Evolutionary conservation across 1,284 basidiomycete genomes (phyloP).

Genomic region (Amylostereum areolatum): DNA sequence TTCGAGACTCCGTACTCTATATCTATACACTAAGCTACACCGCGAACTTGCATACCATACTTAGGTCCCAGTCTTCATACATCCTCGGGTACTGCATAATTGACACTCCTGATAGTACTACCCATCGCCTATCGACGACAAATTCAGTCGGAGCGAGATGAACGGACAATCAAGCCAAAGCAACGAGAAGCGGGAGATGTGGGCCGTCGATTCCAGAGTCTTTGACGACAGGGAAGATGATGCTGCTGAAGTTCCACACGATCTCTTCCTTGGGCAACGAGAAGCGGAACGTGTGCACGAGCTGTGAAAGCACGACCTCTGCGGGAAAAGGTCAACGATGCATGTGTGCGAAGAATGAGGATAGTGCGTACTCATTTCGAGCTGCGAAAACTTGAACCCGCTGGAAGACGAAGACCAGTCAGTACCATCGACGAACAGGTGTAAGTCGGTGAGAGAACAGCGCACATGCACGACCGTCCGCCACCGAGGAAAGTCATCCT

Average conservation of each 20-base stretch:
- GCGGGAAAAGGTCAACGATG: not conserved
- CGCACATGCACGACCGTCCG: constrained; percentile 26
- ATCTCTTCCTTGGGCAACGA: not conserved
- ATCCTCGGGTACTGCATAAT: no score
- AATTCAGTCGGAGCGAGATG: no score
- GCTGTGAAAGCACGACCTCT: constrained; percentile 4
- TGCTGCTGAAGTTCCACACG: not conserved
- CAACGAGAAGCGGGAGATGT: not conserved
- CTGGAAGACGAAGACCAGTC: constrained; percentile 10
- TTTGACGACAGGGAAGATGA: not conserved
- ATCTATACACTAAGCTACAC: no score
- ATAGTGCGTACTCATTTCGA: constrained; percentile 28
- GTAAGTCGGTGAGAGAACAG: not conserved
- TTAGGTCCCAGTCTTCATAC: no score
- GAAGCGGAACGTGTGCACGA: constrained; percentile 5
- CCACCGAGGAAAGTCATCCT: constrained; percentile 31
- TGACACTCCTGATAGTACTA: no score
- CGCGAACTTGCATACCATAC: no score
- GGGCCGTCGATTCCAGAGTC: not conserved
- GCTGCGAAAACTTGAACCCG: constrained; percentile 28
- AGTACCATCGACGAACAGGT: not conserved
- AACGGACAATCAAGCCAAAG: no score
- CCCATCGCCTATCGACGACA: no score
- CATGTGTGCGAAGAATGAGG: not conserved
- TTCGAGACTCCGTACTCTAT: no score